Evolutionary conservation across 371 early-diverging fungal species (phyloP).

Genomic region (Catenaria anguillulae): DNA sequence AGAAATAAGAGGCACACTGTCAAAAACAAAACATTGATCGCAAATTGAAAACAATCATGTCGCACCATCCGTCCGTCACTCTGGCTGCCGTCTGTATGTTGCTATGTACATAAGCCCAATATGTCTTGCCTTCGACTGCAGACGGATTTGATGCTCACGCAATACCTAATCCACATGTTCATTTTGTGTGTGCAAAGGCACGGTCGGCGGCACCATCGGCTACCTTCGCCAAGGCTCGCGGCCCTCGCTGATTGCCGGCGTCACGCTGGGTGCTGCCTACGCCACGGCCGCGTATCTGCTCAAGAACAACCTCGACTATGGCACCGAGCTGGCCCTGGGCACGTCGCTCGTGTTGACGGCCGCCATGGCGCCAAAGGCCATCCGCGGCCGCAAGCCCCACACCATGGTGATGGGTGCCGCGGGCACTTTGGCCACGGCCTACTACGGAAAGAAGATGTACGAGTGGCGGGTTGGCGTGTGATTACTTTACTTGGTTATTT

Average conservation of each 20-base stretch:
- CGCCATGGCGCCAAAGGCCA: conserved; percentile 22
- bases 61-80: conserved; percentile 21
- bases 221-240: conserved; percentile 16
- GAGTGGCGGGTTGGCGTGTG: conserved; percentile 20
- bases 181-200: too few species aligned
- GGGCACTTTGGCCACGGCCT: conserved; percentile 14
- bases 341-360: conserved; percentile 17
- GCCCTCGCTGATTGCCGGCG: conserved; percentile 24
- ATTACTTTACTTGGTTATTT: too few species aligned
- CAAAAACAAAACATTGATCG: too few species aligned
- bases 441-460: conserved; percentile 19
- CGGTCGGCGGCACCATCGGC: conserved; percentile 23
- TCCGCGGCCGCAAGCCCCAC: conserved; percentile 16
- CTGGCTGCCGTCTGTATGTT: conserved; percentile 18
- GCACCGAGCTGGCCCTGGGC: conserved; percentile 19
- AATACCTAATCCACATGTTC: too few species aligned
- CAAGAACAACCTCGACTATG: conserved; percentile 15
- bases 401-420: conserved; percentile 14
- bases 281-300: conserved; percentile 18
- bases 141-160: not conserved
- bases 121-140: not conserved
- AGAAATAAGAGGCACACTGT: too few species aligned
- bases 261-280: conserved; percentile 20
- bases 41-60: too few species aligned
- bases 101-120: not conserved